Conservation (phyloP, 2,329 filamentous ascomycete genomes). For the Microcyclosporella mali region DNA sequence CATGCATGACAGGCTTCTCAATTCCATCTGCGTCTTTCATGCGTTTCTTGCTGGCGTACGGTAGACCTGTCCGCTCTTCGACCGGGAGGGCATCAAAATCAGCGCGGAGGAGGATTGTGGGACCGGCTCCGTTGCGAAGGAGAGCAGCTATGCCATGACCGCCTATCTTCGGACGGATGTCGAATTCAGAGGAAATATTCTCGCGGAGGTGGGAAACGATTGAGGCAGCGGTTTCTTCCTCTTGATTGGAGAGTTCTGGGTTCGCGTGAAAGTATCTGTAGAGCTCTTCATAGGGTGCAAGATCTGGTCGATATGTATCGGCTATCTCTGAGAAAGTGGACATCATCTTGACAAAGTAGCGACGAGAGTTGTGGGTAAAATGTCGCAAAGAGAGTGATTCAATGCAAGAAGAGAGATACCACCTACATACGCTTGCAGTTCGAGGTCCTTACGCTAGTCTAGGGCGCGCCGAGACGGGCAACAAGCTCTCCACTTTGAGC, state of each 20-base stretch:
- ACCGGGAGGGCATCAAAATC: conserved; percentile 59
- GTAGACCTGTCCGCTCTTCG: conserved; percentile 49
- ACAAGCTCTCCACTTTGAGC: no score
- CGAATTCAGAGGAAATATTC: conserved; percentile 32
- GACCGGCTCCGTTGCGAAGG: conserved; percentile 50
- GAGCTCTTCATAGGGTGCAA: conserved; percentile 45
- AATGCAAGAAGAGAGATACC: background rate
- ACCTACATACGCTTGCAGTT: background rate
- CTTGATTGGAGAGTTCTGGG: conserved; percentile 55
- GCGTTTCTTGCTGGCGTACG: conserved; percentile 48
- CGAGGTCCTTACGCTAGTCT: no score
- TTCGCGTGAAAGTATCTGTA: conserved; percentile 56
- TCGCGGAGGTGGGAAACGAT: conserved; percentile 39
- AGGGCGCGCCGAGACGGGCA: no score
- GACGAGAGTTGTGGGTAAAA: conserved; percentile 1
- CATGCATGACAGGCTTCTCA: conserved; percentile 58
- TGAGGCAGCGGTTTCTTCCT: conserved; percentile 46
- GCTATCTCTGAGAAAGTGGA: conserved; percentile 22
- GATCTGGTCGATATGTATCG: conserved; percentile 33
- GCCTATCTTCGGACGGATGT: conserved; percentile 49
- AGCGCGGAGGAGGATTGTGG: conserved; percentile 53
- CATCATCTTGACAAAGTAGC: conserved; percentile 12
- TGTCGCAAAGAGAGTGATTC: no score
- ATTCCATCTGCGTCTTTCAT: conserved; percentile 42
- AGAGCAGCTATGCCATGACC: conserved; percentile 54